Evolutionary conservation across 2,329 filamentous ascomycete species (phyloP).

Genomic region (Claviceps sp.): DNA sequence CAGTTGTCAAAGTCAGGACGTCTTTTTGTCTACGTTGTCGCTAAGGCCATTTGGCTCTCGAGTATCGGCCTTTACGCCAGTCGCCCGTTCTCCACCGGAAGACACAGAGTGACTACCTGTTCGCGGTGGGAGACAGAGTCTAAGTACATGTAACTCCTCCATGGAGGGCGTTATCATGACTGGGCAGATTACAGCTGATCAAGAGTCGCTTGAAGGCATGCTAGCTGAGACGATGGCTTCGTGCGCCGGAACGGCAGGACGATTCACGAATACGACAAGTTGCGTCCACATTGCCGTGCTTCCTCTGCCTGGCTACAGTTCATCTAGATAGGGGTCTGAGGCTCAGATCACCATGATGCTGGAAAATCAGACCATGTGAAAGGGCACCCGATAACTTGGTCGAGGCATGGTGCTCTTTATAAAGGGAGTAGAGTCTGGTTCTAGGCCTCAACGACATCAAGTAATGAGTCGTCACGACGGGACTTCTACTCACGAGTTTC

Average conservation of each 20-base stretch:
- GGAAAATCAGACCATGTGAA: too few species aligned
- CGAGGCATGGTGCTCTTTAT: too few species aligned
- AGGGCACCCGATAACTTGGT: too few species aligned
- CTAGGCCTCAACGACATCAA: too few species aligned
- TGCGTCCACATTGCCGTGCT: neutral
- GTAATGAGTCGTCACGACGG: too few species aligned
- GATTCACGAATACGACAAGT: neutral
- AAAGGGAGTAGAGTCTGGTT: too few species aligned
- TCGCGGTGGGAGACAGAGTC: neutral
- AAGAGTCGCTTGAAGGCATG: neutral
- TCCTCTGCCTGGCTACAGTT: neutral
- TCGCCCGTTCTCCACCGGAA: neutral
- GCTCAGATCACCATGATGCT: too few species aligned
- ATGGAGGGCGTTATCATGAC: neutral
- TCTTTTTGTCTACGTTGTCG: neutral
- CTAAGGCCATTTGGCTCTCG: neutral
- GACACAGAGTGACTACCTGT: neutral
- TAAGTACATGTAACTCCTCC: neutral
- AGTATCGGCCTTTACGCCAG: neutral
- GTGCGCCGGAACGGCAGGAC: neutral
- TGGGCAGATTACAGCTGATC: too few species aligned
- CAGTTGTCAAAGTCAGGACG: neutral
- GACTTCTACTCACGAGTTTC: too few species aligned
- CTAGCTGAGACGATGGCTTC: neutral
- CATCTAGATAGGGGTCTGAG: too few species aligned